A percentile compares a stretch with the other conserved stretches of the same genome.
phyloP scores from a whole-genome alignment of 1,284 basidiomycete genomes.

The Microbotryomycetes sp. region DNA sequence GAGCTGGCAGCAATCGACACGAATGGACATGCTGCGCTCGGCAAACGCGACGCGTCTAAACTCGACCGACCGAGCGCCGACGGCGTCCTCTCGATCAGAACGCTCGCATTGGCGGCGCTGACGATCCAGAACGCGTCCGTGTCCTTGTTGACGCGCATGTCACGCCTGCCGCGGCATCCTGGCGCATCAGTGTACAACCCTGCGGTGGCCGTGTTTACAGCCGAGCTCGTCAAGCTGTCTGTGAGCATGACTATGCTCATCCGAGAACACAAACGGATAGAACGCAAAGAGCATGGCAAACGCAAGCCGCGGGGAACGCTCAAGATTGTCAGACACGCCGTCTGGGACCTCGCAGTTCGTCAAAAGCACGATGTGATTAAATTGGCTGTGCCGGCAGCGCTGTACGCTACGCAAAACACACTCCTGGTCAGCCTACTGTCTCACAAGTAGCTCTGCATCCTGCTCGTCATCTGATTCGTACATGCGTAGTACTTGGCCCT shows the following conservation, averaged over 20 bases:
- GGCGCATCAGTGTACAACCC: constrained; percentile 25
- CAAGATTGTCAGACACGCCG: neutral
- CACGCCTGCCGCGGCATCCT: constrained; percentile 10
- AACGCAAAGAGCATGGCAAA: constrained; percentile 1
- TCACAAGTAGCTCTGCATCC: neutral
- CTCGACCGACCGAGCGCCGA: neutral
- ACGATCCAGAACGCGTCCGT: constrained; percentile 34
- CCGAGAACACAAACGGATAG: neutral
- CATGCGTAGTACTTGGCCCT: constrained; percentile 31
- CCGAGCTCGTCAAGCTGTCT: constrained; percentile 30
- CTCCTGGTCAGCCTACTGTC: constrained; percentile 20
- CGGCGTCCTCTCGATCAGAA: neutral
- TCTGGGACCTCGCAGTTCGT: constrained; percentile 9
- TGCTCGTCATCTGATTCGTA: neutral
- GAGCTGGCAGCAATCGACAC: neutral
- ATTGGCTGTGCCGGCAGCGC: constrained; percentile 28
- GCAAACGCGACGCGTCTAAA: neutral
- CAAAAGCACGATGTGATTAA: constrained; percentile 22
- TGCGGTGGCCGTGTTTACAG: constrained; percentile 30
- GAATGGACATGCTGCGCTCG: neutral
- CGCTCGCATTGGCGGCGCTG: constrained; percentile 22
- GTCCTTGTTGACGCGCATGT: constrained; percentile 31
- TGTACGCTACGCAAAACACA: constrained; percentile 34
- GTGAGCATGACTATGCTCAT: constrained; percentile 23
- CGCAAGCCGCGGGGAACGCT: neutral